Conservation (phyloP, 305 asterid genomes). For the Solanum chacoense region DNA sequence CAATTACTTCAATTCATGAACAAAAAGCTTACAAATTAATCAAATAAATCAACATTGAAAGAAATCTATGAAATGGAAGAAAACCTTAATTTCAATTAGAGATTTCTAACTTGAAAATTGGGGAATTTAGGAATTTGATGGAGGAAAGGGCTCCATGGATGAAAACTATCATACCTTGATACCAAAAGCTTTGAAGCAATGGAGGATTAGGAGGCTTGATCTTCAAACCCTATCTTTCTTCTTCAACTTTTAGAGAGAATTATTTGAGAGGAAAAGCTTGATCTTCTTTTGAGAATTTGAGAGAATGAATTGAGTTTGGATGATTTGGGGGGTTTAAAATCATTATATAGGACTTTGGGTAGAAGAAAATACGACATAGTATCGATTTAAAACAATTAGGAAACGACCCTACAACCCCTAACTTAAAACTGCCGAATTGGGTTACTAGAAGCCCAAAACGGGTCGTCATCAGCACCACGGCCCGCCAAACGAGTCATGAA, state of each 20-base stretch:
- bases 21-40: no score
- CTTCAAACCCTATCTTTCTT: background rate
- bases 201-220: background rate
- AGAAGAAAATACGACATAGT: background rate
- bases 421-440: background rate
- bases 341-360: no score
- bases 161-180: background rate
- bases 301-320: no score
- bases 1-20: no score
- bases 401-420: background rate
- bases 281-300: no score
- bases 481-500: background rate
- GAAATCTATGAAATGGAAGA: no score
- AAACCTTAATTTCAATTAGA: background rate
- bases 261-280: no score
- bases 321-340: no score
- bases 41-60: no score
- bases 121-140: background rate
- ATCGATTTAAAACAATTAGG: background rate
- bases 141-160: background rate
- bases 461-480: background rate
- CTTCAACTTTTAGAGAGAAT: background rate
- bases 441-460: background rate
- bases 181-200: background rate
- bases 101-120: background rate